phyloP scores from a whole-genome alignment of 1,139 yeast species.

The Candida gigantensis region DNA sequence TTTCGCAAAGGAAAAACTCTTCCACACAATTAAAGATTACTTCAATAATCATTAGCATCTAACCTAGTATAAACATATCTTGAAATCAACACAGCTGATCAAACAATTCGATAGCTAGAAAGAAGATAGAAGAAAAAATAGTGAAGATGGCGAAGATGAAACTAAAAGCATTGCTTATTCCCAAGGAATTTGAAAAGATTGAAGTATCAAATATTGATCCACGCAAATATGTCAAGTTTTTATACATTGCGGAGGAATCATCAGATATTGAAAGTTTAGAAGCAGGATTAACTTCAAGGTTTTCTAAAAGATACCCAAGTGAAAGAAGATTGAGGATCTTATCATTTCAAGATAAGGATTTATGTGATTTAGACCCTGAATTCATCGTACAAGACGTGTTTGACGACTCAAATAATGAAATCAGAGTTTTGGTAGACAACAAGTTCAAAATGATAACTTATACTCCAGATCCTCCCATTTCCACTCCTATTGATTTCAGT shows the following conservation, averaged over 20 bases:
- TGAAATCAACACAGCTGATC: too few species aligned
- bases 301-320: conserved; percentile 60
- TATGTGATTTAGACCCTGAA: conserved; percentile 79
- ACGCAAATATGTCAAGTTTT: conserved; percentile 44
- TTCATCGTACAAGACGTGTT: conserved; percentile 58
- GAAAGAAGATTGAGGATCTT: conserved; percentile 53
- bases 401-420: conserved; percentile 54
- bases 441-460: conserved; percentile 8
- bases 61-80: too few species aligned
- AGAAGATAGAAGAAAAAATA: too few species aligned
- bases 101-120: too few species aligned
- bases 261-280: conserved; percentile 42
- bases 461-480: conserved; percentile 2
- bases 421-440: conserved; percentile 53
- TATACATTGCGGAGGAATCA: conserved; percentile 58
- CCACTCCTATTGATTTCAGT: conserved; percentile 4
- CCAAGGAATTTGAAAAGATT: conserved; percentile 21
- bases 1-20: too few species aligned
- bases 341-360: conserved; percentile 61
- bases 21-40: too few species aligned
- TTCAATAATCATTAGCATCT: too few species aligned
- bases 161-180: conserved; percentile 44
- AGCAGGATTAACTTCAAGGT: conserved; percentile 41
- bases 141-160: conserved; percentile 37
- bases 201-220: conserved; percentile 17